A percentile compares a stretch with the other conserved stretches of the same genome.
Evolutionary conservation across 805 yeast genomes (phyloP).

Genomic region (Zygoascus tannicola): DNA sequence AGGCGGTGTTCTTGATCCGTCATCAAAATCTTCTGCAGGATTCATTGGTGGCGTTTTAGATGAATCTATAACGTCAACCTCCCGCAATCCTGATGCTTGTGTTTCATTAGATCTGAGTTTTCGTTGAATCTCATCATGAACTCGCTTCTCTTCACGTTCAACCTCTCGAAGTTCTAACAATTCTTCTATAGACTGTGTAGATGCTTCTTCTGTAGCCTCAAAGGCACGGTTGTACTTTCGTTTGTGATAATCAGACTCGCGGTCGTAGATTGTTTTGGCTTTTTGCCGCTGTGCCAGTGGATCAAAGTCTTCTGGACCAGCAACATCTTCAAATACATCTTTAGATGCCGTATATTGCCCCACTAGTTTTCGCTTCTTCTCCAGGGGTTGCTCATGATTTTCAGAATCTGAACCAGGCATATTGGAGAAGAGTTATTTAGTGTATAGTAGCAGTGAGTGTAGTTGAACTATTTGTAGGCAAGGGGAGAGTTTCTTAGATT

Average conservation of each 20-base stretch:
- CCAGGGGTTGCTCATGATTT: too few relatives aligned
- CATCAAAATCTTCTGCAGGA: slow-evolving; percentile 21
- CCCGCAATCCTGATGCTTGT: slow-evolving; percentile 10
- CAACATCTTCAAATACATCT: slow-evolving; percentile 26
- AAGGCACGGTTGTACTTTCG: slow-evolving; percentile 30
- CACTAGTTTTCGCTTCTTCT: slow-evolving; percentile 16
- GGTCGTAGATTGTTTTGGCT: slow-evolving; percentile 22
- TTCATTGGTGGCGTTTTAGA: slow-evolving; percentile 10
- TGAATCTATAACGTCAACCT: slow-evolving; percentile 2
- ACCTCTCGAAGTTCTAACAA: slow-evolving; percentile 34
- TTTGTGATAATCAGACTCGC: slow-evolving; percentile 42
- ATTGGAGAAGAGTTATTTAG: too few relatives aligned
- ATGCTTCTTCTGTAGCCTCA: slow-evolving; percentile 18
- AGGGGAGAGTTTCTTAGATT: background rate
- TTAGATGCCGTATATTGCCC: slow-evolving; percentile 36
- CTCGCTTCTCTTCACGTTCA: slow-evolving; percentile 32
- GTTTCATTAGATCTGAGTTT: slow-evolving; percentile 20
- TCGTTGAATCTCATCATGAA: slow-evolving; percentile 22
- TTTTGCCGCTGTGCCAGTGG: slow-evolving; percentile 20
- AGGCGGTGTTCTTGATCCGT: slow-evolving; percentile 3
- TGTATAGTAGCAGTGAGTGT: background rate
- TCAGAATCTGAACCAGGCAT: too few relatives aligned
- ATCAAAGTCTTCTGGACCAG: slow-evolving; percentile 25
- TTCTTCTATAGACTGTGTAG: slow-evolving; percentile 32
- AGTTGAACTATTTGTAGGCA: background rate